Base-by-base conservation (phyloP, 371 early-diverging fungal genomes). In the Gilbertella persicaria region DNA sequence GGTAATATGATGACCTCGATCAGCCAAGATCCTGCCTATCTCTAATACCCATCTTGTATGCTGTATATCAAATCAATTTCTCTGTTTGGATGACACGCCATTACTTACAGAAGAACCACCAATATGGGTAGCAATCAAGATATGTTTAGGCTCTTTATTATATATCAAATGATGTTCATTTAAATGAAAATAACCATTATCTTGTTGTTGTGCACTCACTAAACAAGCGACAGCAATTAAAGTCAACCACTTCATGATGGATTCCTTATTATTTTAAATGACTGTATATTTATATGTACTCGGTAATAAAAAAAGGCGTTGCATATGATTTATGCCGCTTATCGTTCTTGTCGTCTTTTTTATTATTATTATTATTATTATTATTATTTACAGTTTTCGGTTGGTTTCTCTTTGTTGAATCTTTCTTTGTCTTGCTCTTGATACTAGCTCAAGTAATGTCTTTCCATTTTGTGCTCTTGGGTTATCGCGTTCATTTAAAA, bases 391-490 rank as follows among this genome's bases (percentile, higher is more conserved):
- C 16, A 39, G 14, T 45, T 45, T 37, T 45, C 45, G 30, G 24
- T 42, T 53, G 4, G 62, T 45, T 30, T 76, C 77, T 45, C 77
- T 65, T 49, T 63, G 55, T 17, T 59, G 42, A 26, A 77, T 58
- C 20, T 64, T 64, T 24, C 58, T 51, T 41, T 69, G 53, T 45
- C 62, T 60, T 35, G 66, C 53, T 58, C 76, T 60, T 10, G 40
- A 37, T 14, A 78, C 20, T 19, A 78, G 49, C 29, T 75, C 75
- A 12, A 58, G 44, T 17, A 81, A 38, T 0, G 67, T 64, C 42
- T 78, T 77, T 53, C 79, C 79, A 48, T 77, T 67, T 36, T 78
- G 69, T 42, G 75, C 71, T 39, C 69, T 54, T 16, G 75, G 73
- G 66, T 78, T 69, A 19, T 75, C 75, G 29, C 72, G 50, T 46